Conservation (phyloP, 2,329 filamentous ascomycete species). For the Xylariaceae sp. region DNA sequence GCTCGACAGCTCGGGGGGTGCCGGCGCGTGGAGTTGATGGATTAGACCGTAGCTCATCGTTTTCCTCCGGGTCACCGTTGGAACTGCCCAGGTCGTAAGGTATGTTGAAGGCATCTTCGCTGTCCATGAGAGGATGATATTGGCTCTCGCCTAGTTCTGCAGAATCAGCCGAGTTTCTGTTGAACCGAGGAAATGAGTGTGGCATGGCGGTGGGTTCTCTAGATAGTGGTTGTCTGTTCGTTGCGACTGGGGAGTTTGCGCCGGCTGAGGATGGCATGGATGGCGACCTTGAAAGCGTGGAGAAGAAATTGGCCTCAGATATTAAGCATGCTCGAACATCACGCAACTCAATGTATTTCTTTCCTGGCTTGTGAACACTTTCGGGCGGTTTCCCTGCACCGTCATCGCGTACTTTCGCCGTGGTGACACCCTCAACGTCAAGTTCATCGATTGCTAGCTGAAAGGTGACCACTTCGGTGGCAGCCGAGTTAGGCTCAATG, state of each 20-base stretch:
- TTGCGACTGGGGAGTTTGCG: constrained; percentile 43
- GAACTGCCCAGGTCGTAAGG: constrained; percentile 49
- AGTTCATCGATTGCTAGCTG: constrained; percentile 64
- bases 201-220: constrained; percentile 21
- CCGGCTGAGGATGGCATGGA: constrained; percentile 57
- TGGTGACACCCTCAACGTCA: constrained; percentile 65
- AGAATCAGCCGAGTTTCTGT: constrained; percentile 32
- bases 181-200: constrained; percentile 14
- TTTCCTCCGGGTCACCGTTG: constrained; percentile 32
- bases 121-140: constrained; percentile 42
- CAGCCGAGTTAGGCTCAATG: constrained; percentile 44
- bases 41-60: constrained; percentile 33
- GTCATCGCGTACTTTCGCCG: constrained; percentile 29
- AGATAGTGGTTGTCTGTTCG: constrained; percentile 27
- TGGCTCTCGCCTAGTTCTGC: constrained; percentile 35
- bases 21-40: constrained; percentile 53
- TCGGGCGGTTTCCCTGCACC: constrained; percentile 32
- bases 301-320: constrained; percentile 65
- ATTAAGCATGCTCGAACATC: constrained; percentile 64
- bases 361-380: constrained; percentile 55
- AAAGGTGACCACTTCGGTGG: constrained; percentile 58
- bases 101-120: constrained; percentile 55
- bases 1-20: constrained; percentile 38
- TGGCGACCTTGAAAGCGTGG: constrained; percentile 55
- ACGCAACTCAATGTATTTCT: constrained; percentile 62